These are phyloP conservation scores for Aspergillus tubingensis DNA, from an alignment of 2,329 filamentous ascomycete genomes.

Conservation along the genomic window DNA sequence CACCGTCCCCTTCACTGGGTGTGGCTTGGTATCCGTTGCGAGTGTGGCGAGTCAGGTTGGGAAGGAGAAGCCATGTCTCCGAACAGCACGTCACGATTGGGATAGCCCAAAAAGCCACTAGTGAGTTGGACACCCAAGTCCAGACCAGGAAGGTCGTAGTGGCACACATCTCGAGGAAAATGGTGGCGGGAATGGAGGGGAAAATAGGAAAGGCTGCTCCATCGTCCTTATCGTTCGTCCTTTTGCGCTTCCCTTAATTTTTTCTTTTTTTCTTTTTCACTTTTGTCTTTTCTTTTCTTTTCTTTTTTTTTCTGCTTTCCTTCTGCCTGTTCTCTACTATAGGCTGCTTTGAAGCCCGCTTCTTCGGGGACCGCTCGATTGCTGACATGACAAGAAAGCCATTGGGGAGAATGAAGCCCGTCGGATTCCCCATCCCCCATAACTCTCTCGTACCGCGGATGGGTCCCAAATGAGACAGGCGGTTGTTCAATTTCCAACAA, in stretches of 20 bases:
- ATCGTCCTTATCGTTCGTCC: not conserved
- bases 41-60: slow-evolving; percentile 16
- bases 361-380: not conserved
- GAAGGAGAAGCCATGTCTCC: not conserved
- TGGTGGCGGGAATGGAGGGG: slow-evolving; percentile 5
- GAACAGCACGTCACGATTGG: not conserved
- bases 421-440: not conserved
- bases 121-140: not conserved
- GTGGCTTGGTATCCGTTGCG: not conserved
- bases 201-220: not conserved
- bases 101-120: not conserved
- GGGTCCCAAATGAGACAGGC: not conserved
- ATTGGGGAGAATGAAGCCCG: not conserved
- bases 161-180: not conserved
- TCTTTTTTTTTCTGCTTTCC: not conserved
- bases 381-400: not conserved
- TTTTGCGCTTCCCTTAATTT: not conserved
- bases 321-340: not conserved
- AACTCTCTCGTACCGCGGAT: not conserved
- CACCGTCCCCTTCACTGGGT: not conserved
- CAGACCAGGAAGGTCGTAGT: not conserved
- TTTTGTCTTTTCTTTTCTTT: slow-evolving; percentile 3
- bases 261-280: not conserved
- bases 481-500: too few relatives aligned
- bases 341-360: not conserved